These are phyloP conservation scores for Geosmithia putterillii DNA, from an alignment of 2,329 filamentous ascomycete species.

Conservation along the genomic window DNA sequence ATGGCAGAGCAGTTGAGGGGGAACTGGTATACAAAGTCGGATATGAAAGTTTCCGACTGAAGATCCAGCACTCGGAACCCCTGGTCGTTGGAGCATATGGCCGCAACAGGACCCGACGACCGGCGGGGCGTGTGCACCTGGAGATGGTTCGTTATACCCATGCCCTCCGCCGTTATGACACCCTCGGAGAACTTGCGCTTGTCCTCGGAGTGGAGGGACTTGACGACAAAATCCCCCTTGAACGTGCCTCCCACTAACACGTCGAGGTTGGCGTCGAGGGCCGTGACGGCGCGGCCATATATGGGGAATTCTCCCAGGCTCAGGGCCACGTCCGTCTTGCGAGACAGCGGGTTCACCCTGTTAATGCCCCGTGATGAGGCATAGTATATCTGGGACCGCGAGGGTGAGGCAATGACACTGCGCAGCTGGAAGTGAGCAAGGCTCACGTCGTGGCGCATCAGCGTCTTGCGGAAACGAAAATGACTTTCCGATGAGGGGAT, in stretches of 20 bases:
- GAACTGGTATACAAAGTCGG: slow-evolving; percentile 38
- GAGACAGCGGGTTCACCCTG: slow-evolving; percentile 37
- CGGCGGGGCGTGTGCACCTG: slow-evolving; percentile 42
- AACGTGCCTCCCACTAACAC: slow-evolving; percentile 49
- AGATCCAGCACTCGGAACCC: slow-evolving; percentile 47
- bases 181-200: slow-evolving; percentile 25
- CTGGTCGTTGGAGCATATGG: slow-evolving; percentile 52
- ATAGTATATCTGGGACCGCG: slow-evolving; percentile 44
- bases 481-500: slow-evolving; percentile 32
- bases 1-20: slow-evolving; percentile 63
- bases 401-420: slow-evolving; percentile 46
- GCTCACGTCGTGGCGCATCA: slow-evolving; percentile 37
- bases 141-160: slow-evolving; percentile 54
- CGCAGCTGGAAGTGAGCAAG: slow-evolving; percentile 56
- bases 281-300: slow-evolving; percentile 30
- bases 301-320: slow-evolving; percentile 23
- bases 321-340: slow-evolving; percentile 30
- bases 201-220: slow-evolving; percentile 28
- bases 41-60: slow-evolving; percentile 43
- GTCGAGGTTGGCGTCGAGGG: slow-evolving; percentile 37
- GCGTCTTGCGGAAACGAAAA: slow-evolving; percentile 46
- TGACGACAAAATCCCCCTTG: slow-evolving; percentile 40
- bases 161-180: slow-evolving; percentile 31
- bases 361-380: slow-evolving; percentile 35
- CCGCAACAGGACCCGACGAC: slow-evolving; percentile 38